These are phyloP conservation scores for Tetracentron sinense DNA, from an alignment of 164 flowering plant genomes.

Conservation along the genomic window DNA sequence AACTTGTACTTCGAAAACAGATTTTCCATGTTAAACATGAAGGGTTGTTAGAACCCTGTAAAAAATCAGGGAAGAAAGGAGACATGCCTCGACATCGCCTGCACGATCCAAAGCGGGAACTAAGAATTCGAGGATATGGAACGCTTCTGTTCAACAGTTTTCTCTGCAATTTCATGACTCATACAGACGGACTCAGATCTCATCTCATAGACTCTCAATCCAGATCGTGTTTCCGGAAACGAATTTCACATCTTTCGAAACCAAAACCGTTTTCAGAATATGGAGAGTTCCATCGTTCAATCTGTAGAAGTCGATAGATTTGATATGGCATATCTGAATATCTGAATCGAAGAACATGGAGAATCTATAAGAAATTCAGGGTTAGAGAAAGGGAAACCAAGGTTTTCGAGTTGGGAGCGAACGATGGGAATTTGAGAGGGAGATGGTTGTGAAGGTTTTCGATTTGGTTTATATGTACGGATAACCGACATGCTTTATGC, in stretches of 20 bases:
- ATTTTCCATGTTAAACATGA: too few relatives aligned
- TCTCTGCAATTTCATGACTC: slow-evolving; percentile 36
- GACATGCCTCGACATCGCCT: slow-evolving; percentile 62
- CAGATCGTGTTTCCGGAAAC: slow-evolving; percentile 28
- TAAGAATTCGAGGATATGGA: slow-evolving; percentile 57
- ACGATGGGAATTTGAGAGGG: slow-evolving; percentile 43
- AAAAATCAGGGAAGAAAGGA: background rate
- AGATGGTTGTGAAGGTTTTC: too few relatives aligned
- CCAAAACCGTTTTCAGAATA: slow-evolving; percentile 49
- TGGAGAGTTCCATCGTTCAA: slow-evolving; percentile 52
- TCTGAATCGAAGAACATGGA: background rate
- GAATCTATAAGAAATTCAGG: background rate
- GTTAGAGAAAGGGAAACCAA: slow-evolving; percentile 9
- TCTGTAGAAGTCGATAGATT: slow-evolving; percentile 31
- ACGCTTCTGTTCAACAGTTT: slow-evolving; percentile 55
- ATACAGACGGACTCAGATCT: slow-evolving; percentile 39
- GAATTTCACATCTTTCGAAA: slow-evolving; percentile 52
- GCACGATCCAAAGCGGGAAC: slow-evolving; percentile 68
- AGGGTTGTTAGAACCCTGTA: too few relatives aligned
- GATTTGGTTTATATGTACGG: too few relatives aligned
- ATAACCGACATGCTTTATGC: too few relatives aligned
- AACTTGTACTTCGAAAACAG: too few relatives aligned
- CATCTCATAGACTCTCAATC: slow-evolving; percentile 41
- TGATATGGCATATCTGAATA: background rate
- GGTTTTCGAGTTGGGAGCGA: slow-evolving; percentile 34